Conservation (phyloP, 2,329 filamentous ascomycete genomes). For the Apiospora kogelbergensis region DNA sequence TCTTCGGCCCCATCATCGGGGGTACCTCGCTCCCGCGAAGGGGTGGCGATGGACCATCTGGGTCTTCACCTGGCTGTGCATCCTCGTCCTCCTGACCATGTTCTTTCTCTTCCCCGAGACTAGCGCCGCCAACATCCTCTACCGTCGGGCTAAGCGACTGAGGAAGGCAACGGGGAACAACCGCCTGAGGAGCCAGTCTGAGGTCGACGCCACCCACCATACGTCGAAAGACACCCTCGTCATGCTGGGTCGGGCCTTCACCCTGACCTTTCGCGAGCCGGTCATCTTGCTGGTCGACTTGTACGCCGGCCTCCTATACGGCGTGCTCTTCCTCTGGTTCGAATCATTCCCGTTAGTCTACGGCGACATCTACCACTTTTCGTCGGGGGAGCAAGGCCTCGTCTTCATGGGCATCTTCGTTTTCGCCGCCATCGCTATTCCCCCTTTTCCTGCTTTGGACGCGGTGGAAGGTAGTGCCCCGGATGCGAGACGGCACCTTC, state of each 20-base stretch:
- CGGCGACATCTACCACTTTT: slow-evolving; percentile 41
- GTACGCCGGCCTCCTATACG: slow-evolving; percentile 40
- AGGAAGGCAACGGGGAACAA: slow-evolving; percentile 46
- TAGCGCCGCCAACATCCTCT: slow-evolving; percentile 38
- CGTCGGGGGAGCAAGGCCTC: slow-evolving; percentile 32
- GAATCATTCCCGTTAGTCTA: slow-evolving; percentile 44
- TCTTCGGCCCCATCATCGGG: slow-evolving; percentile 17
- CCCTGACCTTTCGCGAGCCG: slow-evolving; percentile 44
- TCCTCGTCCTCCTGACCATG: slow-evolving; percentile 24
- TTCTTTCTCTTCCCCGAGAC: slow-evolving; percentile 39
- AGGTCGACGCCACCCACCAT: slow-evolving; percentile 40
- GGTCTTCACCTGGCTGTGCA: slow-evolving; percentile 36
- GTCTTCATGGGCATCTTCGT: slow-evolving; percentile 38
- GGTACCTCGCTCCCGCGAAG: slow-evolving; percentile 23
- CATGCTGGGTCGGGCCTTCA: slow-evolving; percentile 36
- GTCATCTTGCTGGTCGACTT: slow-evolving; percentile 37
- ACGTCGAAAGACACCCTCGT: slow-evolving; percentile 31
- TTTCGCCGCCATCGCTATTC: slow-evolving; percentile 29
- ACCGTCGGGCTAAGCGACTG: slow-evolving; percentile 37
- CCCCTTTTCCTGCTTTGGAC: slow-evolving; percentile 27
- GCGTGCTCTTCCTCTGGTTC: slow-evolving; percentile 43
- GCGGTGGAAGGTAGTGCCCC: slow-evolving; percentile 35
- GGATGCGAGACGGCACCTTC: slow-evolving; percentile 50
- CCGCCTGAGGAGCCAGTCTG: slow-evolving; percentile 50
- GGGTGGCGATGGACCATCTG: slow-evolving; percentile 30